Base-by-base conservation (phyloP, 2,329 filamentous ascomycete genomes). In the Taxawa tesnikishii region DNA sequence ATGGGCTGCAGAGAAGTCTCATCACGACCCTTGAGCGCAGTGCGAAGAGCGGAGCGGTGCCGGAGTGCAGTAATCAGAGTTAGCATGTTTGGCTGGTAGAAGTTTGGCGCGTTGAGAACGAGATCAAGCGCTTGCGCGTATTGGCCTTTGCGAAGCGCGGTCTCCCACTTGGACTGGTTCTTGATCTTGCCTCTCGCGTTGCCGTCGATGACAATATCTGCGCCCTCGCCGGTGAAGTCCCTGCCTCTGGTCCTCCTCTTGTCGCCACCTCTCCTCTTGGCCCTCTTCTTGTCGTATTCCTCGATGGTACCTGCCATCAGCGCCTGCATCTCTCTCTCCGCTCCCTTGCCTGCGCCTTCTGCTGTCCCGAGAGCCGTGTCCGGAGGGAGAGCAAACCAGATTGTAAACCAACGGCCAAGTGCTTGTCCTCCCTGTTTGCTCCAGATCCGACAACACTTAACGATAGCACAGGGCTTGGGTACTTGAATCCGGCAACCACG, bases 331-430 rank as follows among this genome's bases (percentile, higher is more conserved):
- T 83, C 83, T 62, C 80, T 83, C 50, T 82, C 78, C 79, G 74
- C 55, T 88, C 81, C 15, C 73, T 68, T 45, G 83, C 80, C 41
- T 74, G 75, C 15, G 74, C 67, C 34, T 88, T 88, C 47, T 92
- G 82, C 33, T 81, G 68, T 4, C 84, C 84, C 0, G 81, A 84
- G 9, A 93, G 70, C n/a, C 85, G 76, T 1, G 88, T 96, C 51
- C 82, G 80, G 47, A 96, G 71, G 16, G 83, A 92, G 8, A 98
- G 68, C n/a, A 94, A 72, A 28, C 90, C 90, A 2, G 83, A 92
- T 48, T 90, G 79, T 77, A 96, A 88, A 54, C 88, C 90, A 2
- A 98, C 90, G 4, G 82, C 85, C 32, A 98, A 72, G 57, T 98
- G 90, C 43, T 85, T 84, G 60, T 98, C 90, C 47, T 87, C 81